Evolutionary conservation across 768 basidiomycete species (phyloP).

Genomic region (Tylopilus rubrobrunneus): DNA sequence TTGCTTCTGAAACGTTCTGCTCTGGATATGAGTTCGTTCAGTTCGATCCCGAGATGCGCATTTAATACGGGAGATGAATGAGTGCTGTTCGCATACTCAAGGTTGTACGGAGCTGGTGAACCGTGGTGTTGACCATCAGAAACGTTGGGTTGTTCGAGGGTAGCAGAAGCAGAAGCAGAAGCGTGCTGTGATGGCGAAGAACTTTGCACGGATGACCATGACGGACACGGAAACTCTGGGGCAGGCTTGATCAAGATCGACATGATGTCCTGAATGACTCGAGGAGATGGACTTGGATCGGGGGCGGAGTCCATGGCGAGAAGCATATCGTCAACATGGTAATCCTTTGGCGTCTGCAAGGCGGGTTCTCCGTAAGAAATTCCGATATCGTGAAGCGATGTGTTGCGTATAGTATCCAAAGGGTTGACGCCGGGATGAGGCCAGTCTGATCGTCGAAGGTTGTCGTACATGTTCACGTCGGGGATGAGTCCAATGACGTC

Average conservation of each 20-base stretch:
- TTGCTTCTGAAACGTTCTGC: constrained; percentile 52
- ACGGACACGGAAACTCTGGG: constrained; percentile 4
- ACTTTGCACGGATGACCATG: constrained; percentile 2
- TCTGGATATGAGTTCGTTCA: constrained; percentile 50
- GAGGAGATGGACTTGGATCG: constrained; percentile 24
- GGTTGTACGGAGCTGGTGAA: constrained; percentile 1
- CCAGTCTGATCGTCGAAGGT: constrained; percentile 12
- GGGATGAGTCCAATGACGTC: constrained; percentile 27
- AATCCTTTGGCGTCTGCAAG: neutral
- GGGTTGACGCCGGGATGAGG: constrained; percentile 37
- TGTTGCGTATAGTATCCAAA: constrained; percentile 30
- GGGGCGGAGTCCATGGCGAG: neutral
- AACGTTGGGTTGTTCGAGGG: neutral
- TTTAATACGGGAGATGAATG: constrained; percentile 51
- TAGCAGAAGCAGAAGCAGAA: neutral
- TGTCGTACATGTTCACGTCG: constrained; percentile 35
- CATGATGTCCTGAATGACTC: constrained; percentile 31
- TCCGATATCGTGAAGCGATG: neutral
- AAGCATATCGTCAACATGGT: neutral
- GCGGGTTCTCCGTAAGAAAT: neutral
- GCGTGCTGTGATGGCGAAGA: neutral
- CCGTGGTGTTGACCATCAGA: neutral
- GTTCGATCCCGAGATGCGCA: constrained; percentile 57
- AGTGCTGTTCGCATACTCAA: neutral
- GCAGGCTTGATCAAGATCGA: constrained; percentile 25